Evolutionary conservation across 306 rosid species (phyloP), one percentile per base, ranked within the genome.

Genomic region (Sphenostylis stenocarpa): DNA sequence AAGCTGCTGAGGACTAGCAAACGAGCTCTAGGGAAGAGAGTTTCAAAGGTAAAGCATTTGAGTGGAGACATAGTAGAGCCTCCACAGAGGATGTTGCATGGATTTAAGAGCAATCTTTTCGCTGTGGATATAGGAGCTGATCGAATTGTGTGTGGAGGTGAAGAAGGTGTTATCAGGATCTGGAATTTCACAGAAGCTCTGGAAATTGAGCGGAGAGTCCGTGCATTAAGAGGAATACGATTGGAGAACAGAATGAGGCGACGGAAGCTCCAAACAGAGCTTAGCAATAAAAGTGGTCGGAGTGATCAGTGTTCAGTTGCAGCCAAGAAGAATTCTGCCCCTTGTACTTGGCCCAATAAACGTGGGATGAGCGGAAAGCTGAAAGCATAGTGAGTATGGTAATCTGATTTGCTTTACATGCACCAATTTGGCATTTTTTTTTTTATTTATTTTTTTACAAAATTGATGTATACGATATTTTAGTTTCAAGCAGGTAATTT

Each of bases 71-170:
- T 58, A n/a, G 85, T 89, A 41, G 99, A 95, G 81, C 91, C 97
- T 12, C 97, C 98, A 0, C 97, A 92, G 86, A 90, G 98, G 84
- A 95, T 90, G 92, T 75, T 95, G 75, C 96, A 92, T 55, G 98
- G 93, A 62, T 87, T 88, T 36, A 91, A 87, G 23, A 87, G 75
- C 82, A 87, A 95, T 85, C 86, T 95, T 58, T 87, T 86, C 72
- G 85, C 96, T 2, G 98, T 95, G 21, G 88, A 47, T 80, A 84
- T 95, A 52, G 97, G 97, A 61, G 91, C 85, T 11, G 97, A 95
- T 83, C 91, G 98, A n/a, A 92, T 95, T 60, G 88, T 95, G 36
- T 90, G 97, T 67, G 98, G 96, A 66, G 97, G 98, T 15, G 98
- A 95, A 77, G 97, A 95, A 70, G 96, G 98, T 51, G 92, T 84